Evolutionary conservation across 1,139 yeast genomes (phyloP), one percentile per base, ranked within the genome.

Genomic region (Protomyces macrosporus): DNA sequence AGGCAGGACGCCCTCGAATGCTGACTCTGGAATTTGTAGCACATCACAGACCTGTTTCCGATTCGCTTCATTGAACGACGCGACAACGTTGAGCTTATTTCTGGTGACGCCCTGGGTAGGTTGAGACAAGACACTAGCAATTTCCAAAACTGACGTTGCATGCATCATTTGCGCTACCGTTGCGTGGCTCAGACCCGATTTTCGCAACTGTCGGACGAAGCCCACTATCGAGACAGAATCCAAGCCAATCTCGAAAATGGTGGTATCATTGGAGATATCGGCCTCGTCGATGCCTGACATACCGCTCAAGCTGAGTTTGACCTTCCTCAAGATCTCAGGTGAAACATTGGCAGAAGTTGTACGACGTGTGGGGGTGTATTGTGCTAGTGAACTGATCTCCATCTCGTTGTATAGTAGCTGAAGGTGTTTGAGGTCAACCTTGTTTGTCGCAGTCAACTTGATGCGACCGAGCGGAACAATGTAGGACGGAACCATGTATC

Each of bases 231-330:
- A 67, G 12, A 70, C 66, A 1, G 72, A 70, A 55, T 70, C 72
- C n/a, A 69, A 52, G n/a, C 72, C 72, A 7, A 69, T 65, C 16
- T 69, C 70, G 42, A 68, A 69, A 14, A 69, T 50, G 6, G 71
- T 64, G 10, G 69, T 64, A 33, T 23, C 23, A 9, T 54, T 57
- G 2, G 23, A 6, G n/a, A 64, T 52, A 32, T 33, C 16, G 10
- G 51, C 37, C 14, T 14, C n/a, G 1, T 51, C 57, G 5, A 56
- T 9, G 10, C 33, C 52, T 5, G 53, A 37, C 14, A 64, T 45
- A 4, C 55, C 39, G 3, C 50, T 36, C 10, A 68, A 40, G 6
- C 37, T 40, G 23, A 55, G 59, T 33, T 60, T 60, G 54, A 60
- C 39, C 34, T 33, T 9, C 6, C 30, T 30, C 23, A 53, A 23